Evolutionary conservation across 805 yeast species (phyloP).

Genomic region (Candida tallmaniae): DNA sequence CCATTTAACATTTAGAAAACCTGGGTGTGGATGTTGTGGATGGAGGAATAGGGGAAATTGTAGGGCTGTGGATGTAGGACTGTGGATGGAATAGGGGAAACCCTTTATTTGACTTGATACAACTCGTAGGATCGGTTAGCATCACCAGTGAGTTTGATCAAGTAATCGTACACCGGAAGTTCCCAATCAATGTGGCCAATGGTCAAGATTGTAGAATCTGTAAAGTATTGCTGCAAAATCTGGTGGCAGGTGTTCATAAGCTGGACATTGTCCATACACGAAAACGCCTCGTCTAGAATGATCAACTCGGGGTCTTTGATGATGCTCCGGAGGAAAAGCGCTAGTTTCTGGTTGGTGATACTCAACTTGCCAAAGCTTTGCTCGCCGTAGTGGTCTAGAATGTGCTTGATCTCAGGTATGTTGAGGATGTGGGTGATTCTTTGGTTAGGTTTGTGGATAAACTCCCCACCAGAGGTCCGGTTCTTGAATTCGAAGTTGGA

Average conservation of each 20-base stretch:
- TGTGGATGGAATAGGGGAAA: too few species aligned
- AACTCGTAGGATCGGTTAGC: constrained; percentile 19
- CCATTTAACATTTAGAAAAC: too few species aligned
- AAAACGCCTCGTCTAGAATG: constrained; percentile 87
- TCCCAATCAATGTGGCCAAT: constrained; percentile 85
- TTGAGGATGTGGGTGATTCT: constrained; percentile 5
- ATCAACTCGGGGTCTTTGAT: constrained; percentile 73
- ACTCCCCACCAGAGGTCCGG: constrained; percentile 5
- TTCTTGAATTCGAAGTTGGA: constrained; percentile 40
- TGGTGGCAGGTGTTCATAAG: constrained; percentile 31
- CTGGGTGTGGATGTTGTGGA: too few species aligned
- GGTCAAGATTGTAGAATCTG: constrained; percentile 60
- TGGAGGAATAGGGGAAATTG: too few species aligned
- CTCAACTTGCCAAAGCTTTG: constrained; percentile 49
- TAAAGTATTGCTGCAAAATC: constrained; percentile 18
- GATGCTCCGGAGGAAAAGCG: constrained; percentile 70
- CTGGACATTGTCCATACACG: constrained; percentile 71
- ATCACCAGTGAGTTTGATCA: constrained; percentile 29
- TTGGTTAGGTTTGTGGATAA: constrained; percentile 8
- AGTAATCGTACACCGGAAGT: constrained; percentile 62
- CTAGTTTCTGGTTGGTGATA: constrained; percentile 73
- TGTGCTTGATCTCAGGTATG: constrained; percentile 15
- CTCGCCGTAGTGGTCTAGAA: constrained; percentile 34
- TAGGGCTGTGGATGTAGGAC: not conserved
- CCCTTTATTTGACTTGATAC: constrained; percentile 10